Evolutionary conservation across 257 asterid genomes (phyloP).

Genomic region (Capsicum baccatum): DNA sequence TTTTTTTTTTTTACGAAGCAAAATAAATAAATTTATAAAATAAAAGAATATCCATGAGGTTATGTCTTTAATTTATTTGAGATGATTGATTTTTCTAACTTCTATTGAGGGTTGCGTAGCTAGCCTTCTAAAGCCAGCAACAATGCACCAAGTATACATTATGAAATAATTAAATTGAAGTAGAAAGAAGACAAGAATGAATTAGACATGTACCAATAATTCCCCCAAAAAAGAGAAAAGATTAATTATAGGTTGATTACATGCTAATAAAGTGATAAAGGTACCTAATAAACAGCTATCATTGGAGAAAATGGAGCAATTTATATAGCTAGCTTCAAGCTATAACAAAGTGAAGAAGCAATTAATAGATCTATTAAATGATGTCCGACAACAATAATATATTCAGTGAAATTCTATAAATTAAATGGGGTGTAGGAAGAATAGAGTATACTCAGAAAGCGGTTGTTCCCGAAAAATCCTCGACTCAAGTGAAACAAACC

Average conservation of each 20-base stretch:
- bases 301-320: not conserved
- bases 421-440: too few species aligned
- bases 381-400: too few species aligned
- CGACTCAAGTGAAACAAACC: too few species aligned
- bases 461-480: too few species aligned
- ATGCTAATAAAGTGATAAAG: not conserved
- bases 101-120: not conserved
- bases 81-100: not conserved
- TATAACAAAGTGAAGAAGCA: not conserved
- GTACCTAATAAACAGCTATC: not conserved
- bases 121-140: slow-evolving; percentile 16
- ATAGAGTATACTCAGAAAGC: too few species aligned
- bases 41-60: not conserved
- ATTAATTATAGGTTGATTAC: not conserved
- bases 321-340: not conserved
- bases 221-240: not conserved
- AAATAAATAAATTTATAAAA: not conserved
- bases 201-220: not conserved
- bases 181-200: not conserved
- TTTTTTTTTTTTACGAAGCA: too few species aligned
- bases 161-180: not conserved
- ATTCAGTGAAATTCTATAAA: too few species aligned
- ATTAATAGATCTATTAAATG: not conserved
- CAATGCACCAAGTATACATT: not conserved
- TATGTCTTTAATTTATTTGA: too few species aligned